Evolutionary conservation across 176 grass and related monocot species (phyloP), one percentile per base, ranked within the genome.

Genomic region (Urochloa ruziziensis): DNA sequence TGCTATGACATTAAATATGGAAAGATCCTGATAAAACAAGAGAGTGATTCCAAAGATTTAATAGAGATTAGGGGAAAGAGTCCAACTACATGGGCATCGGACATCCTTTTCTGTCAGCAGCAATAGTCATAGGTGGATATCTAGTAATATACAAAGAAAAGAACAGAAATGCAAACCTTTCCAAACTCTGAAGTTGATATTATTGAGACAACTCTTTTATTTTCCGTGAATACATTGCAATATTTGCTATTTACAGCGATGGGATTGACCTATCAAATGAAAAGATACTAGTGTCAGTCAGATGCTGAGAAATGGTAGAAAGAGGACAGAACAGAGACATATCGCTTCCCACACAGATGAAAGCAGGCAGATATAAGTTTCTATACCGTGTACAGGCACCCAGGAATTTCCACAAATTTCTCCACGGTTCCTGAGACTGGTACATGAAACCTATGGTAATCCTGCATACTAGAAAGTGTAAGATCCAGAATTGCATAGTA

Each of bases 231-330:
- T 35, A 99, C 96, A 78, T 99, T 96, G 82, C 96, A 99, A 53
- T 96, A 96, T 67, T 96, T 99, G 62, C 96, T 99, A 85, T 99
- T 99, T 59, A 99, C 93, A 17, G 96, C 96, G 61, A 99, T 99
- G 82, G 96, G 96, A 82, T 99, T 99, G 67, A 99, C 96, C 96
- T 99, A 82, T 78, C 63, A 79, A 79, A 89, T 82, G 51, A 32
- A 80, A 72, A 59, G 2, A 75, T 58, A 83, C 27, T 25, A 83
- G 64, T 1, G 11, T 58, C 59, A 72, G 75, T 25, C 29, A 67
- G 56, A 68, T 89, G 28, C n/a, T 35, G 28, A 78, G 34, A 90
- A 64, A 84, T 76, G 42, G 48, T 25, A 59, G 42, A 77, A 4
- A 89, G 3, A 62, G 13, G 21, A 63, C 34, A 82, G 9, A 62